Base-by-base conservation (phyloP, 768 basidiomycete genomes). In the Boletus subparvulus region DNA sequence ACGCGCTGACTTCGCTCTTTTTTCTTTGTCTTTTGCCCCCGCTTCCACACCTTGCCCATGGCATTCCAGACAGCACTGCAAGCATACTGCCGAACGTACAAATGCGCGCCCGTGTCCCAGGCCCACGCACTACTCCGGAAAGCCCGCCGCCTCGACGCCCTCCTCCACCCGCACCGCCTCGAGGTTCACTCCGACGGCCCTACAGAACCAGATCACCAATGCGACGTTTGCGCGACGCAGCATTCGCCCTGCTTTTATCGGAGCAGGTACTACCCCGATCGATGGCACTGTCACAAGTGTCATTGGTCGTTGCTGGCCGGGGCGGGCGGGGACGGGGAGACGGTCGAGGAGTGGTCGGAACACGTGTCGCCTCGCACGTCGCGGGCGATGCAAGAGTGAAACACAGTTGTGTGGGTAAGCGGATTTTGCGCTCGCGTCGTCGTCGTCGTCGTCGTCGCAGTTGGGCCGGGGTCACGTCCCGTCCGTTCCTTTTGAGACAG, bases 41-140 rank as follows among this genome's bases (percentile, higher is more conserved):
- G 4, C 7, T 36, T 7, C 7, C 26, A 9, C 40, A 14, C 33
- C 12, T 19, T 3, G 6, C 24, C 19, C 28, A 30, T 26, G 40
- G 17, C 28, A 21, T 39, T 50, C 30, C 61, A 97, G 94, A 93
- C 92, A 11, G 90, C 93, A 0, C 80, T 98, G 19, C 93, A 97
- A 73, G 85, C 91, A 13, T 98, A 91, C 69, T 88, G 87, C 51
- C 83, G 83, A 57, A 80, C 83, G 12, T 95, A 94, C 78, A 98
- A 98, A 71, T 87, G 87, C 64, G 86, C 88, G 8, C 77, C 79
- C 1, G 75, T 86, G 3, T 76, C 77, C 13, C 86, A 90, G 63
- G 85, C 92, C 2, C 93, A 96, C 69, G 90, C 85, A 3, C 80
- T 95, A 7, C 81, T 97, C 26, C 90, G 96, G 49, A 95, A 95